Percentiles rank a stretch among this genome's conserved stretches.
Conservation (phyloP, 2,329 filamentous ascomycete species). For the Tolypocladium inflatum region DNA sequence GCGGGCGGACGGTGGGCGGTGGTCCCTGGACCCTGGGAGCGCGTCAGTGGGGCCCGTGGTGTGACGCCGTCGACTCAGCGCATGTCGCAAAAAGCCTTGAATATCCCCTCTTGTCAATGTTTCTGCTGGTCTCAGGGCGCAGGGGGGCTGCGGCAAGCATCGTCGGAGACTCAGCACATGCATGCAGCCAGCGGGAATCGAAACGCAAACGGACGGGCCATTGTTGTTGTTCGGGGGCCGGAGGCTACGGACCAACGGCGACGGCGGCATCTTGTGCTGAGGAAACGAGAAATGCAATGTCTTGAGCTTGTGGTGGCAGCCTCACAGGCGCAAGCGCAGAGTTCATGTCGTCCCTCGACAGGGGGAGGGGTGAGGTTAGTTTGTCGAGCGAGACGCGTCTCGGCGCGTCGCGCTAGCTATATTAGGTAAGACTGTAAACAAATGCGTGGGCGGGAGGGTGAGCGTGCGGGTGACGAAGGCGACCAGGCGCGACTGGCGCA, state of each 20-base stretch:
- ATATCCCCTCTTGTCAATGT: not conserved
- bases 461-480: no score
- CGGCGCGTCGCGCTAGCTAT: constrained; percentile 19
- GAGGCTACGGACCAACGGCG: not conserved
- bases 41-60: constrained; percentile 3
- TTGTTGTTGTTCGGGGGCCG: constrained; percentile 2
- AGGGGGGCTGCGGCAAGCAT: not conserved
- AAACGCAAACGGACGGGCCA: not conserved
- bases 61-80: not conserved
- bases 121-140: not conserved
- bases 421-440: constrained; percentile 24
- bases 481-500: constrained; percentile 7
- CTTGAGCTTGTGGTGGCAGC: constrained; percentile 5
- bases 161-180: not conserved
- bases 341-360: not conserved
- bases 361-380: not conserved
- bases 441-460: no score
- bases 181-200: not conserved
- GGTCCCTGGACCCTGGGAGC: constrained; percentile 4
- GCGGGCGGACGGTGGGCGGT: not conserved
- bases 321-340: not conserved
- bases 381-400: constrained; percentile 17
- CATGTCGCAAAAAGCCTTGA: not conserved
- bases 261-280: not conserved
- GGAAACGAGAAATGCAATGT: constrained; percentile 7